phyloP scores from a whole-genome alignment of 1,139 yeast species.

The Geotrichum histeridarum region DNA sequence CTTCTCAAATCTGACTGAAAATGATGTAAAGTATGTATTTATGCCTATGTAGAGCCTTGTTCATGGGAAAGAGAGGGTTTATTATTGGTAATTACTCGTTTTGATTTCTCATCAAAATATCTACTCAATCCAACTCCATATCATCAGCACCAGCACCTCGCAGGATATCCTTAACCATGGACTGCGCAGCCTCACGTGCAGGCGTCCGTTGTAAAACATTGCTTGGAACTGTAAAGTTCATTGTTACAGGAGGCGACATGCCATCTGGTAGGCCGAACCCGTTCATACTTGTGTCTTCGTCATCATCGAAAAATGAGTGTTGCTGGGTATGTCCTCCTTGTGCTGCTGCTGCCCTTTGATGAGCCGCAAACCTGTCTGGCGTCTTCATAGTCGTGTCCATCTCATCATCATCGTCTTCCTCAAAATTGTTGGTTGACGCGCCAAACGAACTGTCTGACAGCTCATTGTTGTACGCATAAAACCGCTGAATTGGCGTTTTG shows the following conservation, averaged over 20 bases:
- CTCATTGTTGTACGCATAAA: slow-evolving; percentile 7
- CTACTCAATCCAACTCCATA: slow-evolving; percentile 2
- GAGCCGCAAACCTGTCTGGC: slow-evolving; percentile 1
- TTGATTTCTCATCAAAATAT: neutral
- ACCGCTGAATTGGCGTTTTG: slow-evolving; percentile 15
- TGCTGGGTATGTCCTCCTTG: neutral
- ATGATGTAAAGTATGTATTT: neutral
- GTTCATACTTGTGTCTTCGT: slow-evolving; percentile 24
- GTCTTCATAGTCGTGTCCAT: slow-evolving; percentile 18
- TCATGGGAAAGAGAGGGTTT: neutral
- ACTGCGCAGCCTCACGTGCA: slow-evolving; percentile 29
- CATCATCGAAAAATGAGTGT: slow-evolving; percentile 21
- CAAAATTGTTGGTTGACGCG: slow-evolving; percentile 10
- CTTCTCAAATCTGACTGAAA: neutral
- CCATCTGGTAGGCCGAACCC: slow-evolving; percentile 25
- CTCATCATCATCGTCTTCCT: slow-evolving; percentile 20
- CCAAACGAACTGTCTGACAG: slow-evolving; percentile 1
- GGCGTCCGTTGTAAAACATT: slow-evolving; percentile 27
- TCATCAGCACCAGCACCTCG: slow-evolving; percentile 23
- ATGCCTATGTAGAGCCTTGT: neutral
- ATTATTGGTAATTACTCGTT: neutral
- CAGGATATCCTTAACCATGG: slow-evolving; percentile 27
- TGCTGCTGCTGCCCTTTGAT: neutral
- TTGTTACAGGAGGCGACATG: slow-evolving; percentile 32
- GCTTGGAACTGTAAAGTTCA: slow-evolving; percentile 25